phyloP scores from a whole-genome alignment of 805 yeast species.

The Candida andamanensis region DNA sequence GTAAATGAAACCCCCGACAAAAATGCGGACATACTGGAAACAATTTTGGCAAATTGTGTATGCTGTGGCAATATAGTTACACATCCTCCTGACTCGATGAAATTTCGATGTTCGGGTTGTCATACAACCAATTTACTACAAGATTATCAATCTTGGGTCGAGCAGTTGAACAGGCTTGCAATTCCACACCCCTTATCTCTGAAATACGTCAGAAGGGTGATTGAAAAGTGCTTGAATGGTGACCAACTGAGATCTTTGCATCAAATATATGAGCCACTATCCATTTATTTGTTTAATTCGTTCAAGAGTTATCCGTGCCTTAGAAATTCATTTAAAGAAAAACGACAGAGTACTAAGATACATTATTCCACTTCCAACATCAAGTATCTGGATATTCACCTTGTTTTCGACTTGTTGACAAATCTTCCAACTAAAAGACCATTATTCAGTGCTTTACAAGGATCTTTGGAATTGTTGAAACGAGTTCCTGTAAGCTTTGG shows the following conservation, averaged over 20 bases:
- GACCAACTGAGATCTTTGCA: conserved; percentile 18
- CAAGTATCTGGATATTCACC: conserved; percentile 42
- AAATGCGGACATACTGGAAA: conserved; percentile 1
- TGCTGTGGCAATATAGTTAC: conserved; percentile 36
- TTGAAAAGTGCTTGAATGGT: conserved; percentile 26
- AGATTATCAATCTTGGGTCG: conserved; percentile 6
- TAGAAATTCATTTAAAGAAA: conserved; percentile 50
- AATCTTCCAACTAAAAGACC: conserved; percentile 60
- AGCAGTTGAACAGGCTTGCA: no score
- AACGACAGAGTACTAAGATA: conserved; percentile 18
- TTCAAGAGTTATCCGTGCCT: conserved; percentile 47
- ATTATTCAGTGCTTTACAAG: conserved; percentile 47
- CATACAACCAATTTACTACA: conserved; percentile 39
- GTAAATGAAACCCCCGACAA: neutral
- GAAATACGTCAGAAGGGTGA: conserved; percentile 24
- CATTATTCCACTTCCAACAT: conserved; percentile 46
- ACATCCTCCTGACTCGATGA: conserved; percentile 22
- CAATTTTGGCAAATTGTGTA: conserved; percentile 24
- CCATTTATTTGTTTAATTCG: conserved; percentile 37
- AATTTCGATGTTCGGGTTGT: conserved; percentile 61
- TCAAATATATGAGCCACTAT: conserved; percentile 45
- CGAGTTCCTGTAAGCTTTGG: conserved; percentile 38
- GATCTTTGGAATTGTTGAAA: conserved; percentile 48
- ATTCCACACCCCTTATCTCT: conserved; percentile 24
- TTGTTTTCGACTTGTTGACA: conserved; percentile 42